These are phyloP conservation scores for Rhodofomes roseus DNA, from an alignment of 1,284 basidiomycete species.

Conservation along the genomic window DNA sequence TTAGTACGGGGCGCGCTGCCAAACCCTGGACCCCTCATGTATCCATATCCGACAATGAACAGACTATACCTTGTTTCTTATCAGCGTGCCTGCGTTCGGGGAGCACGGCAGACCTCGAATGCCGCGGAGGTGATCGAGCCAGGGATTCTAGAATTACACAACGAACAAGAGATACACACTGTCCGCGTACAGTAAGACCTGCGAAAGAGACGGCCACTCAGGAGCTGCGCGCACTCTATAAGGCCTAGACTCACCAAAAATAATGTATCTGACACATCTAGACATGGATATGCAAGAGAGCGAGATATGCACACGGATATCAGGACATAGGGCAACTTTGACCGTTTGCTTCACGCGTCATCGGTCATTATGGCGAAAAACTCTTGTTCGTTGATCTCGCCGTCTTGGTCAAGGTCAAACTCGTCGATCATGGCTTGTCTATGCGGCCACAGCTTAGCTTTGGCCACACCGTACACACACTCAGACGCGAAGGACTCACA, in stretches of 20 bases:
- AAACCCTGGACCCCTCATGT: neutral
- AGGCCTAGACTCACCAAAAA: neutral
- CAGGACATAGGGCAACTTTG: neutral
- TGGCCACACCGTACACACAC: conserved; percentile 1
- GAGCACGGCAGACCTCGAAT: neutral
- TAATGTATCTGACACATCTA: neutral
- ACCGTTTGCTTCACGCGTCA: conserved; percentile 50
- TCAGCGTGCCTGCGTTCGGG: neutral
- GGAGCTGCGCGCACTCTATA: neutral
- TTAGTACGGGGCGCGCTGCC: neutral
- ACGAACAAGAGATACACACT: neutral
- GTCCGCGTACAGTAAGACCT: neutral
- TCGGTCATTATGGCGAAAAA: conserved; percentile 98
- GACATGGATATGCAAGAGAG: conserved; percentile 9
- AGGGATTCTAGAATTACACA: conserved; percentile 1
- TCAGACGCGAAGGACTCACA: conserved; percentile 60
- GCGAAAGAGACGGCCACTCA: neutral
- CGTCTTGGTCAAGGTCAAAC: conserved; percentile 98
- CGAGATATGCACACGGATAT: conserved; percentile 4
- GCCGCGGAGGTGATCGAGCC: neutral
- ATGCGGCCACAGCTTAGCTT: neutral
- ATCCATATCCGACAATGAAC: neutral
- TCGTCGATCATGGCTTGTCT: conserved; percentile 99
- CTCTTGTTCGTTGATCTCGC: conserved; percentile 94
- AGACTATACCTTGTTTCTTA: neutral